These are phyloP conservation scores for Haplosporangium gracile DNA, from an alignment of 192 early-diverging fungal species.

Conservation along the genomic window DNA sequence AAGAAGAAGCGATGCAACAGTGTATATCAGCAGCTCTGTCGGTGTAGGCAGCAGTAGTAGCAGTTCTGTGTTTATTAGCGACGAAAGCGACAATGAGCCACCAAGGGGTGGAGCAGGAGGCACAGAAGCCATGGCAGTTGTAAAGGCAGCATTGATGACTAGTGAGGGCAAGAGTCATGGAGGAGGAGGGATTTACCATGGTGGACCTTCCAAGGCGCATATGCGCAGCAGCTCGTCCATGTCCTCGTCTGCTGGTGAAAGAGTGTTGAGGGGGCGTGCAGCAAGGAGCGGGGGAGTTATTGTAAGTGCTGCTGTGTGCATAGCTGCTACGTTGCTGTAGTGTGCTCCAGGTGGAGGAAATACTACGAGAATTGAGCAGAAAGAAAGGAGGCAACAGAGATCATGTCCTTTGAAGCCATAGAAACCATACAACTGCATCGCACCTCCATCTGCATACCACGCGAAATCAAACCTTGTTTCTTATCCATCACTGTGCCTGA, in stretches of 20 bases:
- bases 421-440: too few relatives aligned
- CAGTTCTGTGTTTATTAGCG: background rate
- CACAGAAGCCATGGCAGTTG: conserved; percentile 27
- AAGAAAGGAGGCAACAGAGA: background rate
- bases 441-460: background rate
- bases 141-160: conserved; percentile 17
- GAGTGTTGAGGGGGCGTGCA: background rate
- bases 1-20: background rate
- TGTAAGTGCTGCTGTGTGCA: background rate
- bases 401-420: too few relatives aligned
- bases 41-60: background rate
- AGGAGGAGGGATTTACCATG: conserved; percentile 2
- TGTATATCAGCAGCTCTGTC: background rate
- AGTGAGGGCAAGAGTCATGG: background rate
- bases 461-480: background rate
- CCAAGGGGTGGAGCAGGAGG: conserved; percentile 24
- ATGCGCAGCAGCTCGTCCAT: background rate
- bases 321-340: background rate
- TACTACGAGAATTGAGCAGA: too few relatives aligned
- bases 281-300: background rate
- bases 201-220: background rate
- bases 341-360: background rate
- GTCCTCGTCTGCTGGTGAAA: background rate
- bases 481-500: conserved; percentile 1
- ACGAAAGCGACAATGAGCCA: background rate